Evolutionary conservation across 129 eudicot species (phyloP).

Genomic region (Ambrosia artemisiifolia): DNA sequence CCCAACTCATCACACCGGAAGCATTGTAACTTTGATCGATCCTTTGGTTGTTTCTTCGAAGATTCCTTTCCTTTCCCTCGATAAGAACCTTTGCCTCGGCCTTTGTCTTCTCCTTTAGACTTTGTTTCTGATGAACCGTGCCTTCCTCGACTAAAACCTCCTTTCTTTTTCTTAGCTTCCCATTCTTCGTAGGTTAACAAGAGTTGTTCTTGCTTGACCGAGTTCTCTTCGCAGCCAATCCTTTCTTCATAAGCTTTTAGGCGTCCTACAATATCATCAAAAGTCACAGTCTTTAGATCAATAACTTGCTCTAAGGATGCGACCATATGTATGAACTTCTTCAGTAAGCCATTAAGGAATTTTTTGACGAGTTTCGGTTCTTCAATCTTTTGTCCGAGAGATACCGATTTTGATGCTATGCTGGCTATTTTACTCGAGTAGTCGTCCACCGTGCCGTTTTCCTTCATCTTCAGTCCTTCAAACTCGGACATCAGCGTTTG

Average conservation of each 20-base stretch:
- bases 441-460: neutral
- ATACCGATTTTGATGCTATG: neutral
- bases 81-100: no score
- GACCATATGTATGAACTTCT: neutral
- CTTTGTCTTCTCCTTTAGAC: no score
- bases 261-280: neutral
- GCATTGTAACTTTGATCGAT: neutral
- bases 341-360: neutral
- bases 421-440: neutral
- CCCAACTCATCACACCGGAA: neutral
- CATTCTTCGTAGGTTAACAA: no score
- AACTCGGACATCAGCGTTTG: constrained; percentile 5
- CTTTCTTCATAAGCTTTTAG: no score
- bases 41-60: neutral
- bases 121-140: no score
- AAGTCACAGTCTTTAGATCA: neutral
- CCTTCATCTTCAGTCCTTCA: neutral
- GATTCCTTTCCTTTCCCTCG: no score
- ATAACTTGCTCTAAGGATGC: neutral
- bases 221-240: no score
- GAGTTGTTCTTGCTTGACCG: no score
- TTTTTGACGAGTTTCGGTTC: neutral
- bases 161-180: no score
- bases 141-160: no score
- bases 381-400: neutral